phyloP scores from a whole-genome alignment of 345 rosid genomes.

The Aquilaria malaccensis region DNA sequence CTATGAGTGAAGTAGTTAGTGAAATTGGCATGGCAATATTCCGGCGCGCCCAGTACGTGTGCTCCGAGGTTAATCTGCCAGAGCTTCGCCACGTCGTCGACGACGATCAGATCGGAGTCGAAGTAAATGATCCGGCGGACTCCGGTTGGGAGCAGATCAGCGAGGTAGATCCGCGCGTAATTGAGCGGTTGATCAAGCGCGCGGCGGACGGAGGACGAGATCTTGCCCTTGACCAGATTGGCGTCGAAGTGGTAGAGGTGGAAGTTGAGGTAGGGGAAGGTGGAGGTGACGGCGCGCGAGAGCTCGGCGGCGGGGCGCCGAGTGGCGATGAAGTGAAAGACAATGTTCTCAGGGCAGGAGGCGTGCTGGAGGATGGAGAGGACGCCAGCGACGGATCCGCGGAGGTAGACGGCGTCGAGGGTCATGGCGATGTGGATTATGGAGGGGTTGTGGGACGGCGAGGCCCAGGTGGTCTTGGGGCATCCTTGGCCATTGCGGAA shows the following conservation, averaged over 20 bases:
- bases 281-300: constrained; percentile 46
- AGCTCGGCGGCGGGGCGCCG: constrained; percentile 44
- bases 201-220: constrained; percentile 65
- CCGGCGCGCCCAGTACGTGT: constrained; percentile 79
- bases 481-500: constrained; percentile 70
- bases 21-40: constrained; percentile 79
- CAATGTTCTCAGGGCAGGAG: constrained; percentile 73
- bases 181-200: constrained; percentile 85
- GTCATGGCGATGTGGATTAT: constrained; percentile 79
- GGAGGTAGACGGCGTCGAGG: constrained; percentile 79
- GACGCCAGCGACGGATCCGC: constrained; percentile 82
- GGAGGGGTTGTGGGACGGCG: constrained; percentile 24
- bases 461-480: constrained; percentile 28
- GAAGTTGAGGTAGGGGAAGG: constrained; percentile 69
- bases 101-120: constrained; percentile 81
- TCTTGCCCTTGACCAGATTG: constrained; percentile 51
- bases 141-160: constrained; percentile 55
- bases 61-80: constrained; percentile 50
- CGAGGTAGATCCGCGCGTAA: constrained; percentile 83
- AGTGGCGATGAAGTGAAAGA: constrained; percentile 72
- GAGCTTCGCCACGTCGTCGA: constrained; percentile 77
- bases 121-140: constrained; percentile 77
- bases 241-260: constrained; percentile 69
- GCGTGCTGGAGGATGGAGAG: constrained; percentile 85
- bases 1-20: constrained; percentile 56